Conservation (phyloP, 1,284 basidiomycete species). For the Agaricales sp. region DNA sequence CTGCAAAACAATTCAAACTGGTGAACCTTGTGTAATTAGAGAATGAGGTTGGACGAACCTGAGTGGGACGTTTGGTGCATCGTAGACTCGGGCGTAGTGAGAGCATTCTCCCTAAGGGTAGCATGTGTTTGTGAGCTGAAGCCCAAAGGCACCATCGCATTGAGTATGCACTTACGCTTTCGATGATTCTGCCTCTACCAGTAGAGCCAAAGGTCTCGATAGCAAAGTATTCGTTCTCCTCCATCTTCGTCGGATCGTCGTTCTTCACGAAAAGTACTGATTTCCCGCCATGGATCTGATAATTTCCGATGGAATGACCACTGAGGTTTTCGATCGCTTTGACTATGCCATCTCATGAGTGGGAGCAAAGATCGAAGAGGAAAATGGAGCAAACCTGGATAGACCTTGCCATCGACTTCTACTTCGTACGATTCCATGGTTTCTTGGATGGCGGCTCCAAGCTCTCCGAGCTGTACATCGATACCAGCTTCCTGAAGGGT, state of each 20-base stretch:
- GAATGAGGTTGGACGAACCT: conserved; percentile 39
- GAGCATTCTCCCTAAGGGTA: conserved; percentile 69
- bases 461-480: conserved; percentile 88
- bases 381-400: conserved; percentile 53
- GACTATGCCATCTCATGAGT: conserved; percentile 35
- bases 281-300: conserved; percentile 87
- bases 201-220: conserved; percentile 99
- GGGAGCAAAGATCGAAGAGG: conserved; percentile 6
- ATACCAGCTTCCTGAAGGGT: conserved; percentile 83
- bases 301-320: conserved; percentile 85
- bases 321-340: conserved; percentile 88
- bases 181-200: conserved; percentile 88
- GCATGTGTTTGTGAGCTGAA: conserved; percentile 20
- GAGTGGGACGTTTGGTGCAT: conserved; percentile 64
- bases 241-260: conserved; percentile 91
- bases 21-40: too few relatives aligned
- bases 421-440: conserved; percentile 99
- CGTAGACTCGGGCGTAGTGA: conserved; percentile 76
- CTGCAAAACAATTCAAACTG: too few relatives aligned
- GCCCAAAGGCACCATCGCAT: conserved; percentile 10
- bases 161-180: conserved; percentile 44
- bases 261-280: conserved; percentile 88
- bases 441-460: conserved; percentile 91
- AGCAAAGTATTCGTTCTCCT: conserved; percentile 98
- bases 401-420: conserved; percentile 77